phyloP scores from a whole-genome alignment of 73 alveolate genomes.

The Blepharisma japonicum region DNA sequence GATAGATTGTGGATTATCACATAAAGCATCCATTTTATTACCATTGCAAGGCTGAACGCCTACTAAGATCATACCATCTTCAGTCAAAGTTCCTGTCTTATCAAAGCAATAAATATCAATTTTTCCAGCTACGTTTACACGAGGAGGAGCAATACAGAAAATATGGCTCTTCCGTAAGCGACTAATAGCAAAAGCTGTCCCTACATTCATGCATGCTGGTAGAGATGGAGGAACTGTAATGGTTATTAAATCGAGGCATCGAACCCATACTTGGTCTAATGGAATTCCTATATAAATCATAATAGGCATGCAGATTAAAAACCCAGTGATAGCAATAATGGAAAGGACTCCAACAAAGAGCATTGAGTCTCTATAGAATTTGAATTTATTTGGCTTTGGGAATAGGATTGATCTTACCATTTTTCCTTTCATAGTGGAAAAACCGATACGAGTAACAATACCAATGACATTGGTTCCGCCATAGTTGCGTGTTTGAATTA shows the following conservation, averaged over 20 bases:
- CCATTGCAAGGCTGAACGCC: constrained; percentile 44
- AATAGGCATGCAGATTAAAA: constrained; percentile 67
- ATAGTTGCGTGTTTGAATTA: constrained; percentile 58
- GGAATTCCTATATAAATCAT: not conserved
- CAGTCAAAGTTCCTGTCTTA: constrained; percentile 98
- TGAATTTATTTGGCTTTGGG: constrained; percentile 82
- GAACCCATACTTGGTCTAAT: not conserved
- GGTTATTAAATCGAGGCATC: constrained; percentile 60
- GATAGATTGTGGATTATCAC: not conserved
- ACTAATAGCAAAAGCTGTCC: constrained; percentile 53
- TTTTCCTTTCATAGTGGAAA: constrained; percentile 86
- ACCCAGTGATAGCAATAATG: constrained; percentile 77
- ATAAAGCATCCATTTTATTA: not conserved
- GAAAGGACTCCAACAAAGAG: constrained; percentile 85
- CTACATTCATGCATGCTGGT: constrained; percentile 72
- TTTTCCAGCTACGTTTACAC: constrained; percentile 92
- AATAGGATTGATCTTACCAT: constrained; percentile 75
- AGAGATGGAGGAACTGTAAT: constrained; percentile 84
- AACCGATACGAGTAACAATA: constrained; percentile 73
- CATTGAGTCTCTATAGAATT: constrained; percentile 85
- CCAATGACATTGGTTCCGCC: constrained; percentile 85
- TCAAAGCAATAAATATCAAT: constrained; percentile 88
- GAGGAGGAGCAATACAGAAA: constrained; percentile 84
- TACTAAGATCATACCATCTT: constrained; percentile 86
- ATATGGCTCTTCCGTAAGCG: constrained; percentile 68